Percentiles rank a stretch among this genome's conserved stretches.
phyloP scores from a whole-genome alignment of 2,329 filamentous ascomycete species.

The Microdochium trichocladiopsis region DNA sequence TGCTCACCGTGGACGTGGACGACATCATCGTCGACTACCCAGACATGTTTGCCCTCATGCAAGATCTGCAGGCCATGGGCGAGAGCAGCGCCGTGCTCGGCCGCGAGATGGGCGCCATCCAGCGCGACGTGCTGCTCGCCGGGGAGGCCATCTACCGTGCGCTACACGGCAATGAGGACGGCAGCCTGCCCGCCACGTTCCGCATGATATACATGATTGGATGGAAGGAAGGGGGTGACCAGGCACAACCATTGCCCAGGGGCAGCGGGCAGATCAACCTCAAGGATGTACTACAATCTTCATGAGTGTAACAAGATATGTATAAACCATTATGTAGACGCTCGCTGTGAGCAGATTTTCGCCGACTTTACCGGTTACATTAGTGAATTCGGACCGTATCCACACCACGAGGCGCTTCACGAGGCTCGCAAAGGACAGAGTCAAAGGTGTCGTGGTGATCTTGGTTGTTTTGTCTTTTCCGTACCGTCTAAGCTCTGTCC shows the following conservation, averaged over 20 bases:
- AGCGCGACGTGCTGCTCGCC: slow-evolving; percentile 78
- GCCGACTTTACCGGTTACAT: too few relatives aligned
- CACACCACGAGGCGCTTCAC: too few relatives aligned
- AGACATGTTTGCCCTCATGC: slow-evolving; percentile 82
- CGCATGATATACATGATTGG: slow-evolving; percentile 98
- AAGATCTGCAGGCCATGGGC: slow-evolving; percentile 92
- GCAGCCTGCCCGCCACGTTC: slow-evolving; percentile 80
- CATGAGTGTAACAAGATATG: background rate
- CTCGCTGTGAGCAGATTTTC: too few relatives aligned
- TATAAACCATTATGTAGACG: background rate
- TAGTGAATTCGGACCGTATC: too few relatives aligned
- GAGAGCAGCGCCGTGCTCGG: slow-evolving; percentile 85
- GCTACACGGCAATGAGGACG: slow-evolving; percentile 77
- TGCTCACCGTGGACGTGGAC: slow-evolving; percentile 94
- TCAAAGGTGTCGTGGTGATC: too few relatives aligned
- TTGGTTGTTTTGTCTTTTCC: slow-evolving; percentile 1
- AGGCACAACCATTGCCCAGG: slow-evolving; percentile 71
- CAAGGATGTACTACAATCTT: slow-evolving; percentile 59
- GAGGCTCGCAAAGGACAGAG: background rate
- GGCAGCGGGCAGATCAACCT: slow-evolving; percentile 84
- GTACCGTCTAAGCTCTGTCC: background rate
- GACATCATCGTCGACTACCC: slow-evolving; percentile 96
- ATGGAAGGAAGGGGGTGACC: slow-evolving; percentile 79
- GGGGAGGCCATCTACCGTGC: slow-evolving; percentile 83
- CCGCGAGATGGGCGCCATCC: slow-evolving; percentile 72